Evolutionary conservation across 139 green algal species (phyloP).

Genomic region (Mesostigma viride): DNA sequence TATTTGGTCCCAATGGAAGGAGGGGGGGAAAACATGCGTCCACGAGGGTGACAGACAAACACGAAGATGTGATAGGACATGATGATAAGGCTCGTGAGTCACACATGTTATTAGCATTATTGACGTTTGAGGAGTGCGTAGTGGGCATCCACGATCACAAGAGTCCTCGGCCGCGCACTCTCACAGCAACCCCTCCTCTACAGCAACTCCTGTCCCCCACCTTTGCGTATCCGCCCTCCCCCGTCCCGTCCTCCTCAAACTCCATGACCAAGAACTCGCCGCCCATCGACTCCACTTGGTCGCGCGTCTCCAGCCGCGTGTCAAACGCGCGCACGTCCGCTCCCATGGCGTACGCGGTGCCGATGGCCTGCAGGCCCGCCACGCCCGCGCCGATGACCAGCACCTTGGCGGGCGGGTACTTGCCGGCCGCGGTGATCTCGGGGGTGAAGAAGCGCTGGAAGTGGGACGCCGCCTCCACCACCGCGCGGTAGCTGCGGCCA

Average conservation of each 20-base stretch:
- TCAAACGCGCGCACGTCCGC: slow-evolving; percentile 24
- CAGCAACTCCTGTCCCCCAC: too few species aligned
- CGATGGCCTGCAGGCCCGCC: slow-evolving; percentile 17
- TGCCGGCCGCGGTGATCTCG: slow-evolving; percentile 79
- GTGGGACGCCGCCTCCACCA: slow-evolving; percentile 9
- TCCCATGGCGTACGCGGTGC: slow-evolving; percentile 8
- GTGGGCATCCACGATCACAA: too few species aligned
- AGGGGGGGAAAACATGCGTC: too few species aligned
- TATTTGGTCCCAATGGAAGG: too few species aligned
- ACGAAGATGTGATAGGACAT: too few species aligned
- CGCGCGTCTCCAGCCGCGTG: slow-evolving; percentile 4
- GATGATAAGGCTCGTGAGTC: too few species aligned
- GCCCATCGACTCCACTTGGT: slow-evolving; percentile 26
- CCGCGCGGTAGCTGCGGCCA: slow-evolving; percentile 9
- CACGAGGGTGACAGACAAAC: too few species aligned
- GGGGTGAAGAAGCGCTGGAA: slow-evolving; percentile 49
- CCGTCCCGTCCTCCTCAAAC: slow-evolving; percentile 10
- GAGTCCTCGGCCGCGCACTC: too few species aligned
- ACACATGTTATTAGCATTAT: too few species aligned
- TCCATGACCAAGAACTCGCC: slow-evolving; percentile 27
- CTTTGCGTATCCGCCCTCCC: slow-evolving; percentile 26
- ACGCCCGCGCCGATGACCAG: slow-evolving; percentile 54
- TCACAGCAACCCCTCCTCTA: too few species aligned
- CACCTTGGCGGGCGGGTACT: slow-evolving; percentile 36
- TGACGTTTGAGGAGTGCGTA: too few species aligned